These are phyloP conservation scores for Craterostigma plantagineum DNA, from an alignment of 257 asterid genomes.

Conservation along the genomic window DNA sequence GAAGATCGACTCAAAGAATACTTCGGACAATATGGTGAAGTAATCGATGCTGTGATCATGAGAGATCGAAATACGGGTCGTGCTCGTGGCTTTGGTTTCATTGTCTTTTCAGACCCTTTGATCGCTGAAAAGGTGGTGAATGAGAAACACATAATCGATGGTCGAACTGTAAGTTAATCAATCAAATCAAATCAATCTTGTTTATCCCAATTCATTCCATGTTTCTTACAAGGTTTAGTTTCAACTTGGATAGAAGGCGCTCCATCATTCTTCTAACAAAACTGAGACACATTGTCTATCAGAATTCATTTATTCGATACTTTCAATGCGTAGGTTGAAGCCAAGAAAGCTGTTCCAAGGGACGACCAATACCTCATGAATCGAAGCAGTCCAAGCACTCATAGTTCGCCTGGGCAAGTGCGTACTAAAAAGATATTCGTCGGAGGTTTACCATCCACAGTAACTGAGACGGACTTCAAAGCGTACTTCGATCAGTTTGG, in stretches of 20 bases:
- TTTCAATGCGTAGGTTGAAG: slow-evolving; percentile 47
- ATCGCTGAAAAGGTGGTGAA: slow-evolving; percentile 76
- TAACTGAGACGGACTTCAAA: slow-evolving; percentile 70
- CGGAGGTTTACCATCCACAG: slow-evolving; percentile 89
- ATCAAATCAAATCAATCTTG: neutral
- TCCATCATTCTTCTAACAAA: too few relatives aligned
- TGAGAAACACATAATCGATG: slow-evolving; percentile 82
- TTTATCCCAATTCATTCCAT: slow-evolving; percentile 3
- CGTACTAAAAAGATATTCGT: slow-evolving; percentile 87
- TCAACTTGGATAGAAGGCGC: neutral
- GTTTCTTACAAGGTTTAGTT: neutral
- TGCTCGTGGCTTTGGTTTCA: slow-evolving; percentile 89
- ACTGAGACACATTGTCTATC: too few relatives aligned
- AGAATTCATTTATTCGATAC: neutral
- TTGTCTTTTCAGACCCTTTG: slow-evolving; percentile 59
- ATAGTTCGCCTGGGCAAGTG: slow-evolving; percentile 68
- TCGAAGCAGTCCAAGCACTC: slow-evolving; percentile 49
- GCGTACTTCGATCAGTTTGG: slow-evolving; percentile 80
- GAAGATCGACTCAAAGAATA: slow-evolving; percentile 75
- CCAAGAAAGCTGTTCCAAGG: slow-evolving; percentile 87
- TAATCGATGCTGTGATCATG: slow-evolving; percentile 88
- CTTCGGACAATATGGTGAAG: slow-evolving; percentile 57
- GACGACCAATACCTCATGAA: slow-evolving; percentile 52
- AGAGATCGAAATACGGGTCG: slow-evolving; percentile 80
- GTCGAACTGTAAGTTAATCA: slow-evolving; percentile 58